A percentile compares a stretch with the other conserved stretches of the same genome.
Conservation (phyloP, 768 basidiomycete genomes). For the Kwoniella sp. region DNA sequence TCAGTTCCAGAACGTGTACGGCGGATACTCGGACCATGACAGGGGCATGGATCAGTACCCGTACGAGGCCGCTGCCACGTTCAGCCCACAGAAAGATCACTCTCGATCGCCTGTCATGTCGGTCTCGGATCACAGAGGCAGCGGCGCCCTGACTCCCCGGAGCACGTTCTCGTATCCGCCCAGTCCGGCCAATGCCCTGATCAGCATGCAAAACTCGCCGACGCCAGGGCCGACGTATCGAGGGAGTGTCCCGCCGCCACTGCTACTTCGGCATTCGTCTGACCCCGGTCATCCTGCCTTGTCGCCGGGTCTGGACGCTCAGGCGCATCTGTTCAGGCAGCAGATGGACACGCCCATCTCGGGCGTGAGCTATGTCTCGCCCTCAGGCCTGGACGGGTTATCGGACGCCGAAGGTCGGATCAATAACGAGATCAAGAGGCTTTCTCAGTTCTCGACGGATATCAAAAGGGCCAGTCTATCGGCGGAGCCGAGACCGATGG, state of each 20-base stretch:
- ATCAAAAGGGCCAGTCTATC: constrained; percentile 12
- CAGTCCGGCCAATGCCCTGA: constrained; percentile 2
- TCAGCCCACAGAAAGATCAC: constrained; percentile 18
- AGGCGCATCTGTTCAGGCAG: background rate
- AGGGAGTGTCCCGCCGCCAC: constrained; percentile 2
- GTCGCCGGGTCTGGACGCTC: background rate
- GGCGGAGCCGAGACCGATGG: background rate
- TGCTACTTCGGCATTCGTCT: constrained; percentile 12
- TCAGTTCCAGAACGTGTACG: constrained; percentile 15
- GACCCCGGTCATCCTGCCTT: constrained; percentile 4
- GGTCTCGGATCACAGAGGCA: constrained; percentile 3
- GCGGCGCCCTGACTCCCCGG: constrained; percentile 9
- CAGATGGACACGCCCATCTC: constrained; percentile 5
- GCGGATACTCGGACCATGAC: background rate
- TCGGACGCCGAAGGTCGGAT: constrained; percentile 24
- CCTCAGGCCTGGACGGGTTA: constrained; percentile 14
- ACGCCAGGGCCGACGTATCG: background rate
- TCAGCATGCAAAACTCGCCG: constrained; percentile 2
- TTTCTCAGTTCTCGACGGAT: constrained; percentile 23
- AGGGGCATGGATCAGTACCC: no score
- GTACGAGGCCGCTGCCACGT: constrained; percentile 20
- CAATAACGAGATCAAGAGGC: constrained; percentile 11
- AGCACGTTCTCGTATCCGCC: constrained; percentile 22
- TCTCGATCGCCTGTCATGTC: constrained; percentile 12
- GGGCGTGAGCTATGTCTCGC: constrained; percentile 10